Evolutionary conservation across 306 rosid genomes (phyloP), one percentile per base, ranked within the genome.

Genomic region (Sophora flavescens): DNA sequence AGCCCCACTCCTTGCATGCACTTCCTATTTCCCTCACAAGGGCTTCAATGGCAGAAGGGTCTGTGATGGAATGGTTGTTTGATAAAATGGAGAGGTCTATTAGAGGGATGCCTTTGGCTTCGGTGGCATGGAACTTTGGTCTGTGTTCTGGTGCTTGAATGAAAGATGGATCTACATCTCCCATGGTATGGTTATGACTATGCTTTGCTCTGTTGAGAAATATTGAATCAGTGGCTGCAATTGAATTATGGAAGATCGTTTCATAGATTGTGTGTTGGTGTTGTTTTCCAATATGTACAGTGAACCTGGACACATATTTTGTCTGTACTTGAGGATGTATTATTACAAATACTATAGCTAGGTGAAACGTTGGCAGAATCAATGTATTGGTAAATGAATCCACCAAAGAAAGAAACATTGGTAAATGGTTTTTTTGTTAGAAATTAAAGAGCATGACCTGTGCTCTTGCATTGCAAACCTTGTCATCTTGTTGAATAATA

Each of bases 81-180:
- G 52, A 12, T 47, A 47, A 47, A 47, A 5, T 3, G 16, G 52
- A 47, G 35, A 84, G 68, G 64, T 84, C 84, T 28, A 84, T 73
- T 15, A 33, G 13, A 8, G 91, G 88, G 62, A 87, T 77, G 13
- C 76, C 83, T 41, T 79, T 66, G 5, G 83, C 88, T 66, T 81
- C 76, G 26, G 45, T 47, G 41, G 14, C 14, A 13, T 69, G 5
- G 44, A 76, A 76, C n/a, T 80, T 82, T 2, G 90, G 85, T 39
- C 88, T 70, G 81, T 87, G 86, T 57, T 87, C 84, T 1, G 86
- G 90, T 28, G 53, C 70, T 51, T 81, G 88, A 38, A 87, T 35
- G 85, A 87, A 87, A 38, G 62, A 74, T 11, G 63, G 66, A 62
- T 87, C 86, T 6, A 83, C 75, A n/a, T 16, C 78, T 44, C 60